Evolutionary conservation across 768 basidiomycete genomes (phyloP).

Genomic region (Gymnopilus dilepis): DNA sequence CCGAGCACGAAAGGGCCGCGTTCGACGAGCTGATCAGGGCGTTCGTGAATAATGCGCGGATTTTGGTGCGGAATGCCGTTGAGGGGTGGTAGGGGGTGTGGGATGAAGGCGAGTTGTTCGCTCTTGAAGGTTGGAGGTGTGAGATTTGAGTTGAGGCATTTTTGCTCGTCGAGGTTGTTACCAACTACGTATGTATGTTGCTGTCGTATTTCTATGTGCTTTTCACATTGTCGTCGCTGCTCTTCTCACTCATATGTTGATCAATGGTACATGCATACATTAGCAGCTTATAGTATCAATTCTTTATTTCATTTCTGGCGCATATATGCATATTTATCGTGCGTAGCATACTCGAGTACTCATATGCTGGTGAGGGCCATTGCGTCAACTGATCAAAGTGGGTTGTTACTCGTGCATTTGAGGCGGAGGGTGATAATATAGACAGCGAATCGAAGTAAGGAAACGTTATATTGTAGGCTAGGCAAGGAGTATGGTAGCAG

Average conservation of each 20-base stretch:
- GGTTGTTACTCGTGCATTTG: too few species aligned
- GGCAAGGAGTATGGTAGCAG: too few species aligned
- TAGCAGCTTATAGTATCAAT: conserved; percentile 1
- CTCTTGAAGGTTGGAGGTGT: not conserved
- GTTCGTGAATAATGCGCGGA: conserved; percentile 92
- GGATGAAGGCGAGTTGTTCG: not conserved
- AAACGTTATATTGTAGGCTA: too few species aligned
- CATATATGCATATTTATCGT: not conserved
- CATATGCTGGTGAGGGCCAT: too few species aligned
- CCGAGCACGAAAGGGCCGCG: conserved; percentile 69
- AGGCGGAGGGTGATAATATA: too few species aligned
- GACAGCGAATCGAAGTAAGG: too few species aligned
- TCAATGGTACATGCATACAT: too few species aligned
- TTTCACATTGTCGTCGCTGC: not conserved
- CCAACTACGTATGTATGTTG: not conserved
- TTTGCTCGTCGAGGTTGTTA: not conserved
- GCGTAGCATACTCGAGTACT: too few species aligned
- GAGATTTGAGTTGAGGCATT: too few species aligned
- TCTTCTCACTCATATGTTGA: not conserved
- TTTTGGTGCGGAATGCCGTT: conserved; percentile 74
- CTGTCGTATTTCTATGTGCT: not conserved
- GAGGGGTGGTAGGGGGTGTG: conserved; percentile 28
- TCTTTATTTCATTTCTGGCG: not conserved
- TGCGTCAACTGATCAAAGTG: too few species aligned
- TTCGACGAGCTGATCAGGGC: conserved; percentile 94